Evolutionary conservation across 345 rosid genomes (phyloP).

Genomic region (Murraya koenigii): DNA sequence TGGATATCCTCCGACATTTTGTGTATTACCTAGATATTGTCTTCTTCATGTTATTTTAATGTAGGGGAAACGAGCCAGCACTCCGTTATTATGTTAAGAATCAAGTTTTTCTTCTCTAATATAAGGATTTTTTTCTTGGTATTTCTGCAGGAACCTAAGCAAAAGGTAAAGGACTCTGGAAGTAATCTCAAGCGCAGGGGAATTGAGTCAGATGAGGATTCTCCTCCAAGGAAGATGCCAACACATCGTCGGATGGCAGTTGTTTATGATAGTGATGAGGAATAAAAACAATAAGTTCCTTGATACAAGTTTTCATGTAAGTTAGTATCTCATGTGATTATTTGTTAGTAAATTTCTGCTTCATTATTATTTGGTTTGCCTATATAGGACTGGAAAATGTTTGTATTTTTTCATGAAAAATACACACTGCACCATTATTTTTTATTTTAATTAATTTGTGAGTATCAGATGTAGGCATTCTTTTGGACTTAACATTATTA

Average conservation of each 20-base stretch:
- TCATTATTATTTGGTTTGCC: not conserved
- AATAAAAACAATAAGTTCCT: slow-evolving; percentile 24
- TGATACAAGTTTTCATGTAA: not conserved
- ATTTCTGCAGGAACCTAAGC: slow-evolving; percentile 53
- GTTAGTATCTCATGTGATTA: not conserved
- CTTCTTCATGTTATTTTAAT: not conserved
- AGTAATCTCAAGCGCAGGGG: slow-evolving; percentile 68
- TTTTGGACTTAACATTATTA: not conserved
- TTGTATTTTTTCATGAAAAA: not conserved
- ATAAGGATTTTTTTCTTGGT: not conserved
- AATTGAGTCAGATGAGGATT: slow-evolving; percentile 88
- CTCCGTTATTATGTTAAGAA: not conserved
- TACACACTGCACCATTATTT: not conserved
- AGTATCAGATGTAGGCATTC: not conserved
- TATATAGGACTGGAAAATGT: not conserved
- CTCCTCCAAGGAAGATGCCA: slow-evolving; percentile 73
- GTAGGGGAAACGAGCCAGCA: not conserved
- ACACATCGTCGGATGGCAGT: slow-evolving; percentile 82
- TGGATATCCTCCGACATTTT: not conserved
- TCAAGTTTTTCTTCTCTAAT: not conserved
- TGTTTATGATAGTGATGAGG: slow-evolving; percentile 89
- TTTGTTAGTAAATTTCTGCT: not conserved
- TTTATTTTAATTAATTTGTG: not conserved
- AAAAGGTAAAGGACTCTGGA: slow-evolving; percentile 45
- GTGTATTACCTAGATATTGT: not conserved